Evolutionary conservation across 495 filamentous ascomycete genomes (phyloP).

Genomic region (Penicillium paxilli): DNA sequence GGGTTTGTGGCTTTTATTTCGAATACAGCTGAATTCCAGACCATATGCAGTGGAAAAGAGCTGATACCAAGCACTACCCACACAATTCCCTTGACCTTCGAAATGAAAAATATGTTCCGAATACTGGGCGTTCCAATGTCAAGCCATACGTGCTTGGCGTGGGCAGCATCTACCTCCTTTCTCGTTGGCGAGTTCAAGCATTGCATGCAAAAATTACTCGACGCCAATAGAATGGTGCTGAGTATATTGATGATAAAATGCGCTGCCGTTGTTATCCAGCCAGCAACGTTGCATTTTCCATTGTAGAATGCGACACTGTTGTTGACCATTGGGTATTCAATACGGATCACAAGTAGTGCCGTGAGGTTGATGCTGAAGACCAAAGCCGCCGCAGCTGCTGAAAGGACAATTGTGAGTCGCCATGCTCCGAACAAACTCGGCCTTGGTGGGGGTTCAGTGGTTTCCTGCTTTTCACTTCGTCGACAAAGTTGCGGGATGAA

Average conservation of each 20-base stretch:
- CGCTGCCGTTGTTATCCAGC: neutral
- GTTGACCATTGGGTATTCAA: slow-evolving; percentile 52
- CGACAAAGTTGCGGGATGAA: too few relatives aligned
- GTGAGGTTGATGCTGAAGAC: slow-evolving; percentile 1
- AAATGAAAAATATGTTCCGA: slow-evolving; percentile 28
- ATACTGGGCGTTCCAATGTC: slow-evolving; percentile 42
- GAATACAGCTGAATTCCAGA: slow-evolving; percentile 13
- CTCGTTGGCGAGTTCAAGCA: slow-evolving; percentile 33
- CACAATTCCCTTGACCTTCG: neutral
- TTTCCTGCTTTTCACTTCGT: too few relatives aligned
- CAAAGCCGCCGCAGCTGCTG: neutral
- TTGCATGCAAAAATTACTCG: slow-evolving; percentile 38
- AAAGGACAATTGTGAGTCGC: too few relatives aligned
- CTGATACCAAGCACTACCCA: slow-evolving; percentile 18
- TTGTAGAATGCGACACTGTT: slow-evolving; percentile 26
- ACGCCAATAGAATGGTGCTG: slow-evolving; percentile 15
- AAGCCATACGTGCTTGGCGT: slow-evolving; percentile 27
- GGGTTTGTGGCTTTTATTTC: slow-evolving; percentile 29
- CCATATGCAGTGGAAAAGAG: slow-evolving; percentile 23
- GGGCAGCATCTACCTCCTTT: slow-evolving; percentile 11
- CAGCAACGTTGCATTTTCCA: slow-evolving; percentile 3
- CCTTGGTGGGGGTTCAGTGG: too few relatives aligned
- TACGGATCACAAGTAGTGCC: slow-evolving; percentile 44
- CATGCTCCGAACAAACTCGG: too few relatives aligned
- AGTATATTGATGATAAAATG: slow-evolving; percentile 19